Evolutionary conservation across 139 green algal genomes (phyloP).

Genomic region (Chlorella sorokiniana): DNA sequence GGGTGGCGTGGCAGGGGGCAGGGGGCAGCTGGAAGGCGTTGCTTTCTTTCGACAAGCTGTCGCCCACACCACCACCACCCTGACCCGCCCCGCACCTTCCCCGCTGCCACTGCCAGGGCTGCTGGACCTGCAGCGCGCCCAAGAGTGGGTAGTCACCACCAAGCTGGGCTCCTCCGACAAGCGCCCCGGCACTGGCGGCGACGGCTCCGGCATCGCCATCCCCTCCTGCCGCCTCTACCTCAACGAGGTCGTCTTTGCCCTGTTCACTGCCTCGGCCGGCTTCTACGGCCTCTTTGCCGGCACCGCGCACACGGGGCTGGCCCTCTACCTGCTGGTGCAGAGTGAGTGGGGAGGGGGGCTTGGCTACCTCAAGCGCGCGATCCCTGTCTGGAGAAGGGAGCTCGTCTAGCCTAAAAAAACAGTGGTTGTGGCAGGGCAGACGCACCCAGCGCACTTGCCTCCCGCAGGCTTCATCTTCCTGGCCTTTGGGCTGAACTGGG

Average conservation of each 20-base stretch:
- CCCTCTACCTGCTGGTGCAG: slow-evolving; percentile 78
- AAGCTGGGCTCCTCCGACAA: slow-evolving; percentile 73
- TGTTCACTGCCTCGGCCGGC: slow-evolving; percentile 66
- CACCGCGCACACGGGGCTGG: slow-evolving; percentile 62
- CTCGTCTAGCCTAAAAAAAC: too few species aligned
- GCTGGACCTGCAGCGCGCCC: slow-evolving; percentile 72
- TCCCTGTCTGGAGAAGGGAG: too few species aligned
- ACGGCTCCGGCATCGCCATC: slow-evolving; percentile 9
- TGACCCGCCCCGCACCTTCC: too few species aligned
- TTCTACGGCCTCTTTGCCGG: slow-evolving; percentile 68
- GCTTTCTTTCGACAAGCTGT: too few species aligned
- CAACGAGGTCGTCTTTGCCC: slow-evolving; percentile 66
- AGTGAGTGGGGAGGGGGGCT: slow-evolving; percentile 7
- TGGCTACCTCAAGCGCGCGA: too few species aligned
- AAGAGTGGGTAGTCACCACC: slow-evolving; percentile 90
- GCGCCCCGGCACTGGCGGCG: slow-evolving; percentile 45
- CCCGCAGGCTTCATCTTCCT: slow-evolving; percentile 73
- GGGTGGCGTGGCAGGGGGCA: not conserved
- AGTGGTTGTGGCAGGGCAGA: not conserved
- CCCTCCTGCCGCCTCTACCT: slow-evolving; percentile 65
- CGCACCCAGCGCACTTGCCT: not conserved
- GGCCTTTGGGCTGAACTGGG: slow-evolving; percentile 77
- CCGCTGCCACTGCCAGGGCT: slow-evolving; percentile 33
- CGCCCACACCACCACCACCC: not conserved
- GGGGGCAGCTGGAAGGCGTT: not conserved